Evolutionary conservation across 169 alveolate genomes (phyloP), one percentile per base, ranked within the genome.

Genomic region (Plasmodium inui): DNA sequence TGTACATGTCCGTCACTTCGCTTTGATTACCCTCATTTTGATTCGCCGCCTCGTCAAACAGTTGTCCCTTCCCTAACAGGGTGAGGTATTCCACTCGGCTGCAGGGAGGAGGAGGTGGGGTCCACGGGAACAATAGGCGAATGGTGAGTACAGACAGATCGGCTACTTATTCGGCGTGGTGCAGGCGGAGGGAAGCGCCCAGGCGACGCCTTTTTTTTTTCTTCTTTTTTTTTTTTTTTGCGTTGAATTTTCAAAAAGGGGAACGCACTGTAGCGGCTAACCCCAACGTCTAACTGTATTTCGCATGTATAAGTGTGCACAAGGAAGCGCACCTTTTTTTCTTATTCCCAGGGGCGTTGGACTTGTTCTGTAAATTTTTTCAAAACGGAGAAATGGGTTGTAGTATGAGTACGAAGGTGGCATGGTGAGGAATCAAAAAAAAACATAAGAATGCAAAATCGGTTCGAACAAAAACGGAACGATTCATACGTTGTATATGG

Each of bases 61-160:
- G 41, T 26, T 72, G 37, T 32, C 78, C 85, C 32, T 84, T 74
- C 67, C 93, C 93, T 34, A 84, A 32, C 26, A 50, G 61, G n/a
- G 93, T 46, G 39, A 84, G 41, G 30, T 84, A 84, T 72, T 84
- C 93, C 34, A 84, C 74, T 26, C 93, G 93, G 55, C 93, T 84
- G 34, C 30, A 84, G 55, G 78, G 78, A 9, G 82, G 28, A 44
- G 12, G 17, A n/a, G 17, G 28, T n/a, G 6, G 9, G 46, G 37
- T 81, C 34, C 61, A 14, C 17, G 19, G 72, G 67, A 50, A 34
- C 2, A 34, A 39, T 34, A 37, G 67, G 37, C 3, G n/a, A 39
- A 28, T 46, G 79, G 19, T 7, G 55, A 9, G 39, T 53, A 26
- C 28, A n/a, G 14, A 83, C 19, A 28, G 19, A 3, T 67, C 37